Evolutionary conservation across 2,329 filamentous ascomycete genomes (phyloP).

Genomic region (Harringtonia aguacate): DNA sequence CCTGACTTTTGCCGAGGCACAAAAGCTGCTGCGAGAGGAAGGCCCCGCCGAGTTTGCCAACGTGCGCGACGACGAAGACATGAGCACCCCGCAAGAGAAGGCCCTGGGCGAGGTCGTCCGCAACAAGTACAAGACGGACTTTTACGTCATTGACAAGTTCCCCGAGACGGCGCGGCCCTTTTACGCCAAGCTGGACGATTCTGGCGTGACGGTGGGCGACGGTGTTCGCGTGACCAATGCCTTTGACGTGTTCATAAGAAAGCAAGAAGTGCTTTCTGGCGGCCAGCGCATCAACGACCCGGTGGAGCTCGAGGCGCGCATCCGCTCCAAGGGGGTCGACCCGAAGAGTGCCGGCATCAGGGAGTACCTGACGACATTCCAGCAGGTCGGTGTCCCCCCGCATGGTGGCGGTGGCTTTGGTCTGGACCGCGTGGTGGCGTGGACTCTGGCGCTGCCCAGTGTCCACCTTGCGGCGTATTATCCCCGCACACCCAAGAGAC

Average conservation of each 20-base stretch:
- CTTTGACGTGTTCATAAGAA: slow-evolving; percentile 80
- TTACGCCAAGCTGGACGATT: slow-evolving; percentile 74
- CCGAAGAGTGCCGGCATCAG: slow-evolving; percentile 63
- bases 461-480: slow-evolving; percentile 49
- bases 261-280: slow-evolving; percentile 86
- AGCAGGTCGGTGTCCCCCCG: slow-evolving; percentile 69
- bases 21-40: slow-evolving; percentile 66
- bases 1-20: slow-evolving; percentile 67
- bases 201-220: slow-evolving; percentile 43
- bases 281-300: slow-evolving; percentile 86
- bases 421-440: slow-evolving; percentile 71
- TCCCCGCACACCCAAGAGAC: slow-evolving; percentile 48
- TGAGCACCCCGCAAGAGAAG: slow-evolving; percentile 74
- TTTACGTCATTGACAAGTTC: slow-evolving; percentile 96
- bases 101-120: slow-evolving; percentile 80
- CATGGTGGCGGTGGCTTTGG: slow-evolving; percentile 86
- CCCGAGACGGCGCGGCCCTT: slow-evolving; percentile 81
- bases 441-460: slow-evolving; percentile 46
- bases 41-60: slow-evolving; percentile 56
- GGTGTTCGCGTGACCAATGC: slow-evolving; percentile 39
- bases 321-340: slow-evolving; percentile 72
- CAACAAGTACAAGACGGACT: slow-evolving; percentile 86
- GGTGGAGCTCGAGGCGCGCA: slow-evolving; percentile 62
- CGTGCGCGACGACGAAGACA: slow-evolving; percentile 66
- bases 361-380: slow-evolving; percentile 77